These are phyloP conservation scores for Stygiomarasmius scandens DNA, from an alignment of 1,284 basidiomycete genomes.

Conservation along the genomic window DNA sequence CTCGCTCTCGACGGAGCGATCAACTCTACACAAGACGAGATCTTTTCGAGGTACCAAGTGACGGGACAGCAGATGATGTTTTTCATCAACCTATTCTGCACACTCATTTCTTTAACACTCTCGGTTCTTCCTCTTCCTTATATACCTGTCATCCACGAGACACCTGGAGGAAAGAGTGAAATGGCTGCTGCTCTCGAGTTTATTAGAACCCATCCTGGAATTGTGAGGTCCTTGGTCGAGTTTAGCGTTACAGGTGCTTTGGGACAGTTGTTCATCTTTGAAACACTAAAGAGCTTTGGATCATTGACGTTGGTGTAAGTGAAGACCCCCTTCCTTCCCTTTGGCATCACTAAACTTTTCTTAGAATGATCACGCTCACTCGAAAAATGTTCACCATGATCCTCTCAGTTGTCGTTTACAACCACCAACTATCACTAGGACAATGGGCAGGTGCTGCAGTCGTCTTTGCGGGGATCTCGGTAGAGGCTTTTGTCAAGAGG, in stretches of 20 bases:
- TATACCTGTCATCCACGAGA: slow-evolving; percentile 76
- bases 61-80: slow-evolving; percentile 99
- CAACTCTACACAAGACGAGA: slow-evolving; percentile 98
- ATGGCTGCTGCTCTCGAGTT: slow-evolving; percentile 75
- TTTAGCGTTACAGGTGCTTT: slow-evolving; percentile 92
- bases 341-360: no score
- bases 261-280: slow-evolving; percentile 98
- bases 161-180: slow-evolving; percentile 62
- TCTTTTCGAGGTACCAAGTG: slow-evolving; percentile 80
- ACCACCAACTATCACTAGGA: slow-evolving; percentile 80
- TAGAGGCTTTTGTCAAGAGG: slow-evolving; percentile 90
- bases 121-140: slow-evolving; percentile 73
- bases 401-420: slow-evolving; percentile 90
- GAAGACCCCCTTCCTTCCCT: no score
- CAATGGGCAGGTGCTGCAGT: slow-evolving; percentile 93
- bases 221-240: slow-evolving; percentile 78
- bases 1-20: slow-evolving; percentile 91
- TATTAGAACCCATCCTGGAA: slow-evolving; percentile 77
- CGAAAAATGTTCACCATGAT: slow-evolving; percentile 99
- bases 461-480: slow-evolving; percentile 92
- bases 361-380: slow-evolving; percentile 92
- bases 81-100: slow-evolving; percentile 90
- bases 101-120: slow-evolving; percentile 65
- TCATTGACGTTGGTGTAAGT: slow-evolving; percentile 90
- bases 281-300: slow-evolving; percentile 96